Conservation (phyloP, 164 flowering plant species). For the Vitis rupestris region DNA sequence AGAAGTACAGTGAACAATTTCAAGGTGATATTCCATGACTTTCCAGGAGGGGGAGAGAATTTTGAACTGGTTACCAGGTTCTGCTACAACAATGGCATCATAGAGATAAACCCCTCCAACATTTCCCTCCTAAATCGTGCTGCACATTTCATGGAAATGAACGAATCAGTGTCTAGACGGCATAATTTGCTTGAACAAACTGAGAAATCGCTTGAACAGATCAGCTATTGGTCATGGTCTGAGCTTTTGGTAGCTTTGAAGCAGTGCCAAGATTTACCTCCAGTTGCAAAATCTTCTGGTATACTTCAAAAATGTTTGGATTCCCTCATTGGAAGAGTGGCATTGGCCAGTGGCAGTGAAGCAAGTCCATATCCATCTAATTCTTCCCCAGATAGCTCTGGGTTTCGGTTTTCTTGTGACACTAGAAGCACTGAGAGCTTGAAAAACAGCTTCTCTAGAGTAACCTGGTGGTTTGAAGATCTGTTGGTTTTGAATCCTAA, state of each 20-base stretch:
- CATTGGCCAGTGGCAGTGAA: slow-evolving; percentile 27
- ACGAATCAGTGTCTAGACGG: slow-evolving; percentile 22
- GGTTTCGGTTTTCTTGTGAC: slow-evolving; percentile 47
- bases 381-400: slow-evolving; percentile 53
- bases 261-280: slow-evolving; percentile 35
- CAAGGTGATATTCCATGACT: slow-evolving; percentile 59
- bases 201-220: slow-evolving; percentile 44
- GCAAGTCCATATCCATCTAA: slow-evolving; percentile 48
- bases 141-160: slow-evolving; percentile 67
- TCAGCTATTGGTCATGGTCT: slow-evolving; percentile 53
- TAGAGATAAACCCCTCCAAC: slow-evolving; percentile 43
- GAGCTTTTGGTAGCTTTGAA: slow-evolving; percentile 51
- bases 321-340: slow-evolving; percentile 38
- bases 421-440: slow-evolving; percentile 50
- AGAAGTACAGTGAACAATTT: slow-evolving; percentile 13
- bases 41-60: slow-evolving; percentile 62
- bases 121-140: slow-evolving; percentile 31
- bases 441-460: slow-evolving; percentile 19
- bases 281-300: slow-evolving; percentile 14
- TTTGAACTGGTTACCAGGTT: slow-evolving; percentile 63
- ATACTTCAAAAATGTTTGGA: slow-evolving; percentile 45
- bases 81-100: slow-evolving; percentile 53
- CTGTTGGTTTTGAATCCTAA: slow-evolving; percentile 22
- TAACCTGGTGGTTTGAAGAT: slow-evolving; percentile 55
- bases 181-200: slow-evolving; percentile 42